These are phyloP conservation scores for Populus simonii DNA, from an alignment of 345 rosid species.

Conservation along the genomic window DNA sequence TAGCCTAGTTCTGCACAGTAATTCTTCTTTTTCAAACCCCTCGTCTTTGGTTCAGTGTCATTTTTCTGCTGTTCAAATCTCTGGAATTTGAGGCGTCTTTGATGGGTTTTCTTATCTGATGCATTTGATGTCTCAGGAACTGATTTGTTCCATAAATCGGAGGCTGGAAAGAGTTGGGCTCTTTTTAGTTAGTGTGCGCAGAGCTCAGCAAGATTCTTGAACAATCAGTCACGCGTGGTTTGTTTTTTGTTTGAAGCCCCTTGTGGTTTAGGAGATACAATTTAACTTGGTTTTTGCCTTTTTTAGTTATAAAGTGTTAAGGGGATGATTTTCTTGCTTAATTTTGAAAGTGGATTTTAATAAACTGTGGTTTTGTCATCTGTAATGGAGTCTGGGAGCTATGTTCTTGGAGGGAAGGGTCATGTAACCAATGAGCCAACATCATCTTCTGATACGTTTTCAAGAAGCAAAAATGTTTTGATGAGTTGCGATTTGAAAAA, in stretches of 20 bases:
- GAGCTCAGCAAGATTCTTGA: conserved; percentile 6
- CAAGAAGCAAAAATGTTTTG: conserved; percentile 28
- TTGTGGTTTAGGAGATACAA: not conserved
- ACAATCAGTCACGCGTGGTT: not conserved
- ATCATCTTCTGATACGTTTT: conserved; percentile 31
- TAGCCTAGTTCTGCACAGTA: too few relatives aligned
- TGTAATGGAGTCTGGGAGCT: conserved; percentile 55
- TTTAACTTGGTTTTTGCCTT: not conserved
- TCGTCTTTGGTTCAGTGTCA: not conserved
- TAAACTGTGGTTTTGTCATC: conserved; percentile 1
- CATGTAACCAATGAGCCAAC: conserved; percentile 23
- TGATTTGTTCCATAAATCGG: conserved; percentile 14
- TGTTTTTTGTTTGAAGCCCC: conserved; percentile 1
- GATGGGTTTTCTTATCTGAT: conserved; percentile 4
- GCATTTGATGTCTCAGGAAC: conserved; percentile 13
- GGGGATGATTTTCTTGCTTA: not conserved
- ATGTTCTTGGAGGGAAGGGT: conserved; percentile 39
- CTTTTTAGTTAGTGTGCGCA: conserved; percentile 2
- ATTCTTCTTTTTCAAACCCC: too few relatives aligned
- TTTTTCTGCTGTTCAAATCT: not conserved
- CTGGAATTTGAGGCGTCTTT: not conserved
- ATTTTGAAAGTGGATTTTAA: conserved; percentile 9
- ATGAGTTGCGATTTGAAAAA: conserved; percentile 36
- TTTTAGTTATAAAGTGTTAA: not conserved
- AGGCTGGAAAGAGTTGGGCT: not conserved